Base-by-base conservation (phyloP, 768 basidiomycete genomes). In the Brasilioporus rufonigricans region DNA sequence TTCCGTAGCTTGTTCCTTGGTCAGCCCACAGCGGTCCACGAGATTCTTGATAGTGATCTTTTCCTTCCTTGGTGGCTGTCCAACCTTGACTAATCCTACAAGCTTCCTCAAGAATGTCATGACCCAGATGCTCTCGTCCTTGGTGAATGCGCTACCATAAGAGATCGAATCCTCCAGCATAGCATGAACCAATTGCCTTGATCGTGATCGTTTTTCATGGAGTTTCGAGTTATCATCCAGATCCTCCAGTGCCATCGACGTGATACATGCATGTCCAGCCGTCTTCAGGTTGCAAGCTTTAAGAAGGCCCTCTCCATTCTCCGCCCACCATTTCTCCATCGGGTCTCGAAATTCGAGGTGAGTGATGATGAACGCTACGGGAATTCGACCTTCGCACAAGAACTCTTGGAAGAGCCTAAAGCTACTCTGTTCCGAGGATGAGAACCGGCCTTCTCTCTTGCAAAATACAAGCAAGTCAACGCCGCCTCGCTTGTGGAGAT, bases 401-500 rank as follows among this genome's bases (percentile, higher is more conserved):
- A 74, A 65, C 31, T 78, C 65, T 21, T 66, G 60, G 52, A 76
- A 76, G 14, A 76, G 58, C 40, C 52, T 60, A 59, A 74, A 75
- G 57, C 63, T 72, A 23, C 66, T 65, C 53, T 63, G 40, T 18
- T 67, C 60, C 4, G 69, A 56, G 7, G 60, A 47, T 19, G 59
- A 61, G 50, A 76, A 61, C 36, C 74, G 62, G 1, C 72, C 71
- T 0, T 35, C 49, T 14, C 66, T 64, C 52, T 72, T 71, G 59
- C 69, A 70, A 49, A 71, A 75, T 6, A 77, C 57, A 4, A 78
- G 72, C 39, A 79, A 64, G 59, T 68, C 71, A 29, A 78, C 60
- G 3, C 76, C 76, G 5, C 65, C 71, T 45, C 45, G 40, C n/a
- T 16, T n/a, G 31, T 57, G 53, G 3, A 77, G 55, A 6, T 55